Conservation (phyloP, 345 rosid species). For the Hibiscus mutabilis region DNA sequence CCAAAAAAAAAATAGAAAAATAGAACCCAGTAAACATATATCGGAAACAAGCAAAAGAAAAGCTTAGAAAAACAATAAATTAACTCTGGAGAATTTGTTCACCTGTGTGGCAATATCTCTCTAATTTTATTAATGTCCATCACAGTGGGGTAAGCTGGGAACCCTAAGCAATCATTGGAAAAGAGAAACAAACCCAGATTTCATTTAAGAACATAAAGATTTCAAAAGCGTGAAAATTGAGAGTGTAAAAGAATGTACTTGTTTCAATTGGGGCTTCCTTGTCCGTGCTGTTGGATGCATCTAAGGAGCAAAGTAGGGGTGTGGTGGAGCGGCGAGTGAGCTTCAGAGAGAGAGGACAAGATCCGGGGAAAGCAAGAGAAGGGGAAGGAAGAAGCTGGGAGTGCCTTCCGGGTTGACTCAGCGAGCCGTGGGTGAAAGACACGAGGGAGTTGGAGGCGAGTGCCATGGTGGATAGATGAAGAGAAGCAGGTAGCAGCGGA, state of each 20-base stretch:
- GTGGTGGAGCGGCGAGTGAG: neutral
- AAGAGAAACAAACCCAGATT: neutral
- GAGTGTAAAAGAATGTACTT: neutral
- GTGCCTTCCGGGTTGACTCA: constrained; percentile 2
- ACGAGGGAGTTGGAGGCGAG: neutral
- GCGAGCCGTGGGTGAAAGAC: constrained; percentile 1
- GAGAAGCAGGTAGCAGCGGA: neutral
- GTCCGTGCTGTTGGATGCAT: neutral
- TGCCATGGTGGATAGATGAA: neutral
- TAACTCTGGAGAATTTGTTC: neutral
- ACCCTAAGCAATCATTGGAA: constrained; percentile 25
- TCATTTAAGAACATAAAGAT: neutral
- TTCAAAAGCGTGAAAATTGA: neutral
- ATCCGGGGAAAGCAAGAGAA: neutral
- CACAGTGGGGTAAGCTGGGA: constrained; percentile 66
- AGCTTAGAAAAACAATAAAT: neutral
- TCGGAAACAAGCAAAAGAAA: neutral
- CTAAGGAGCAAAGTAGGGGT: neutral
- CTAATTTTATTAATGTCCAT: constrained; percentile 88
- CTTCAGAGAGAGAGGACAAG: neutral
- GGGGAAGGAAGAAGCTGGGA: neutral
- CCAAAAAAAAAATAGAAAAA: neutral
- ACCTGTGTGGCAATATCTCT: constrained; percentile 92
- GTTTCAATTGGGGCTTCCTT: constrained; percentile 2
- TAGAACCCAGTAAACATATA: neutral